These are phyloP conservation scores for Phytopythium cucurbitacearum DNA, from an alignment of 352 stramenopile species.

Conservation along the genomic window DNA sequence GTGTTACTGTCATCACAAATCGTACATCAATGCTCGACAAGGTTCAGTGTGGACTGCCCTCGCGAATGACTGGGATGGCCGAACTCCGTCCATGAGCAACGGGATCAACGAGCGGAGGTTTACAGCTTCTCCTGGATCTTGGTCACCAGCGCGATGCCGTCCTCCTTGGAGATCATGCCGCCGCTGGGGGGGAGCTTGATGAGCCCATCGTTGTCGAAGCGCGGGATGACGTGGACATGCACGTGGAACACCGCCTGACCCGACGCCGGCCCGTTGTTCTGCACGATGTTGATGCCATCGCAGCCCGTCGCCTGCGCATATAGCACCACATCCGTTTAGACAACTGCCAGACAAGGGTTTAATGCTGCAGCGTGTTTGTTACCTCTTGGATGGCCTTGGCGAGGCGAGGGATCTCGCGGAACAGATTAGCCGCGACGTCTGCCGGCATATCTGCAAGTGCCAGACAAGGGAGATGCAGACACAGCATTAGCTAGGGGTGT, in stretches of 20 bases:
- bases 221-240: conserved; percentile 80
- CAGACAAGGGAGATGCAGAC: not conserved
- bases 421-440: conserved; percentile 63
- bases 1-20: too few relatives aligned
- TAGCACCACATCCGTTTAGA: not conserved
- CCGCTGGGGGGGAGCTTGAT: conserved; percentile 46
- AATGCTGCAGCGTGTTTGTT: not conserved
- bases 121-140: conserved; percentile 80
- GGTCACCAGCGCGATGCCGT: conserved; percentile 46
- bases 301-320: conserved; percentile 40
- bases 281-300: conserved; percentile 74
- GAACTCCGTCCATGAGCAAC: too few relatives aligned
- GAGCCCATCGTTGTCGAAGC: conserved; percentile 56
- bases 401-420: conserved; percentile 69
- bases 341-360: not conserved
- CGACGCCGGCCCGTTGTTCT: conserved; percentile 71
- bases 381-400: conserved; percentile 69
- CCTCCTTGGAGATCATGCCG: conserved; percentile 62
- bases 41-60: too few relatives aligned
- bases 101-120: not conserved
- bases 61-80: too few relatives aligned
- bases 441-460: conserved; percentile 50
- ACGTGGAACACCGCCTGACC: conserved; percentile 77
- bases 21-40: too few relatives aligned
- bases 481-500: not conserved